Evolutionary conservation across 306 rosid genomes (phyloP).

Genomic region (Quercus gilva): DNA sequence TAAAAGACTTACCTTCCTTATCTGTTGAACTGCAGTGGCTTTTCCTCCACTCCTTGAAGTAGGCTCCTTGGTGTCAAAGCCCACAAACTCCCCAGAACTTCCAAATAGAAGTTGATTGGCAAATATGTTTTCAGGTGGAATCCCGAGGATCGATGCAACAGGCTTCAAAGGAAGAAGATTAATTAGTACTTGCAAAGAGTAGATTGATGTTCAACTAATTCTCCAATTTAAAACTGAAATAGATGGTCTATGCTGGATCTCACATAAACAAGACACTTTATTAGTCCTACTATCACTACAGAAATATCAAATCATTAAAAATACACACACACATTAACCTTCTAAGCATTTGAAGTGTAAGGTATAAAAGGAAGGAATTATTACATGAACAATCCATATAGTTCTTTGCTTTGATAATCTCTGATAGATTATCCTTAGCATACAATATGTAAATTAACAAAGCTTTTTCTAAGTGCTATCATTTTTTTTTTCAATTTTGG

Average conservation of each 20-base stretch:
- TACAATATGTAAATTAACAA: too few relatives aligned
- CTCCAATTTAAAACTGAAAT: slow-evolving; percentile 1
- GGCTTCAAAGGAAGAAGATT: slow-evolving; percentile 63
- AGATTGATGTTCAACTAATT: slow-evolving; percentile 6
- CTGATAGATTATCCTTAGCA: too few relatives aligned
- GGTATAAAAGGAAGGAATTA: not conserved
- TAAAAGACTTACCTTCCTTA: slow-evolving; percentile 62
- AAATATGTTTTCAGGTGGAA: slow-evolving; percentile 68
- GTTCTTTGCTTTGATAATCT: too few relatives aligned
- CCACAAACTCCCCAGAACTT: slow-evolving; percentile 79
- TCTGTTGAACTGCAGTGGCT: slow-evolving; percentile 78
- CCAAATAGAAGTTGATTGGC: slow-evolving; percentile 86
- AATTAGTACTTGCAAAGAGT: slow-evolving; percentile 16
- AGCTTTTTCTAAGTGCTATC: too few relatives aligned
- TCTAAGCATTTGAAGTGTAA: too few relatives aligned
- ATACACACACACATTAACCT: too few relatives aligned
- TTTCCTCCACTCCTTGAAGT: slow-evolving; percentile 96
- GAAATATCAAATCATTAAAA: too few relatives aligned
- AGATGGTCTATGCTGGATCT: too few relatives aligned
- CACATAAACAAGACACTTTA: too few relatives aligned
- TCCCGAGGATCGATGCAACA: slow-evolving; percentile 74
- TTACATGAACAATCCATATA: too few relatives aligned
- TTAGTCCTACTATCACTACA: too few relatives aligned
- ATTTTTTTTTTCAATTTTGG: too few relatives aligned
- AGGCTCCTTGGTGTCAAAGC: slow-evolving; percentile 77